These are phyloP conservation scores for Hibiscus trionum DNA, from an alignment of 345 rosid species.

Conservation along the genomic window DNA sequence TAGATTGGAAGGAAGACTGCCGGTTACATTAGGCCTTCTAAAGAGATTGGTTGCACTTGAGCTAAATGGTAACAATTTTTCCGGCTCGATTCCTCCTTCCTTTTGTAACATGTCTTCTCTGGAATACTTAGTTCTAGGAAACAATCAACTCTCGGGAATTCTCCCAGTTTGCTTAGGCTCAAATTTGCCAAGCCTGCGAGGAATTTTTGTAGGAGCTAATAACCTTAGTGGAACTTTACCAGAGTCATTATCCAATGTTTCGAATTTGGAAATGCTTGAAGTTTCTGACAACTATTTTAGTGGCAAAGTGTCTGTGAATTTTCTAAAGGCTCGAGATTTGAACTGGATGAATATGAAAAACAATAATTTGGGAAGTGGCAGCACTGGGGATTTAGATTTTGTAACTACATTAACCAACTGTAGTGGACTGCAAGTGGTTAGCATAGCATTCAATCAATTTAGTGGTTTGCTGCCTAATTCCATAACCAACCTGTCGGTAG, in stretches of 20 bases:
- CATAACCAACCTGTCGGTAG: neutral
- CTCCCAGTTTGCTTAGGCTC: conserved; percentile 2
- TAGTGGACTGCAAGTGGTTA: neutral
- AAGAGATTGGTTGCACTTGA: fast-evolving
- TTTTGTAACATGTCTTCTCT: conserved; percentile 13
- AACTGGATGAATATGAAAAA: neutral
- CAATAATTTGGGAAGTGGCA: neutral
- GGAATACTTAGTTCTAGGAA: fast-evolving
- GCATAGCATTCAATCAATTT: neutral
- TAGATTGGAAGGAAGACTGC: neutral
- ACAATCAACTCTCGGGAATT: conserved; percentile 9
- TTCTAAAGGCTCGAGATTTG: neutral
- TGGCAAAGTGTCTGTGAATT: neutral
- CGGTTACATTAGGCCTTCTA: neutral
- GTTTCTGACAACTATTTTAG: neutral
- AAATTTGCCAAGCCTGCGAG: conserved; percentile 13
- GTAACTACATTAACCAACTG: neutral
- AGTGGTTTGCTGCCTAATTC: neutral
- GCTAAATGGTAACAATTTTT: fast-evolving
- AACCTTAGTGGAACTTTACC: conserved; percentile 17
- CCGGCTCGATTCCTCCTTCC: conserved; percentile 14
- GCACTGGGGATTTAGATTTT: neutral
- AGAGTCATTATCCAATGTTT: conserved; percentile 20
- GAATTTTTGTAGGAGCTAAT: neutral
- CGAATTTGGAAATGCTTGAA: neutral